Conservation (phyloP, 495 filamentous ascomycete species). For the Talaromyces stipitatus region DNA sequence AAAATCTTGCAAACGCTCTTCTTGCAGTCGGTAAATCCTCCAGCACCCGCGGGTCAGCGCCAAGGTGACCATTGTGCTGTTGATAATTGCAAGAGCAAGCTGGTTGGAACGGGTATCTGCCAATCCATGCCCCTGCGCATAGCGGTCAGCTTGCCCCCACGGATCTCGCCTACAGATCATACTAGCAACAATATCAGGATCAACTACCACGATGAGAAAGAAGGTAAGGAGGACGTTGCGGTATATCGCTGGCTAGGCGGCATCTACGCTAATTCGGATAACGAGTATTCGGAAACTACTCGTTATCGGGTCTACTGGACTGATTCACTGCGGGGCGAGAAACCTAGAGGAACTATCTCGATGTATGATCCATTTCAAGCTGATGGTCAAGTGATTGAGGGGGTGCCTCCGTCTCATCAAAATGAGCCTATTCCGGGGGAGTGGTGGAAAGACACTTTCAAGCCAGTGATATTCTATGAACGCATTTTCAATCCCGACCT, state of each 20-base stretch:
- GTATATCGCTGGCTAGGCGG: slow-evolving; percentile 38
- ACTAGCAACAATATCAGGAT: slow-evolving; percentile 21
- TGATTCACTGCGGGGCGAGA: slow-evolving; percentile 20
- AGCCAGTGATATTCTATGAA: slow-evolving; percentile 31
- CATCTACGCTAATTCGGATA: slow-evolving; percentile 17
- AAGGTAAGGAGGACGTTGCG: slow-evolving; percentile 8
- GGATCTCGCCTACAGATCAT: slow-evolving; percentile 13
- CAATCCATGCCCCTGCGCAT: slow-evolving; percentile 23
- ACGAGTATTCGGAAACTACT: neutral
- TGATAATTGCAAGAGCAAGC: neutral
- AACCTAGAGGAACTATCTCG: slow-evolving; percentile 9
- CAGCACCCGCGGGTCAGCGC: neutral
- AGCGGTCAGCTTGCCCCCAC: slow-evolving; percentile 12
- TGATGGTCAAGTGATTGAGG: slow-evolving; percentile 20
- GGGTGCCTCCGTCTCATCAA: slow-evolving; percentile 2
- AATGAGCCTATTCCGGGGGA: slow-evolving; percentile 13
- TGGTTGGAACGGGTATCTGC: neutral
- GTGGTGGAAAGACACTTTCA: slow-evolving; percentile 14
- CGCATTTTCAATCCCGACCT: slow-evolving; percentile 20
- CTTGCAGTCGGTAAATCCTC: neutral
- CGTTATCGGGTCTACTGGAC: slow-evolving; percentile 29
- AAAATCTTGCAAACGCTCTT: neutral
- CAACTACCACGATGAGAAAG: slow-evolving; percentile 14
- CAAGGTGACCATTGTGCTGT: neutral
- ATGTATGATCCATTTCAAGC: slow-evolving; percentile 23